These are phyloP conservation scores for Carallia brachiata DNA, from an alignment of 345 rosid genomes.

Conservation along the genomic window DNA sequence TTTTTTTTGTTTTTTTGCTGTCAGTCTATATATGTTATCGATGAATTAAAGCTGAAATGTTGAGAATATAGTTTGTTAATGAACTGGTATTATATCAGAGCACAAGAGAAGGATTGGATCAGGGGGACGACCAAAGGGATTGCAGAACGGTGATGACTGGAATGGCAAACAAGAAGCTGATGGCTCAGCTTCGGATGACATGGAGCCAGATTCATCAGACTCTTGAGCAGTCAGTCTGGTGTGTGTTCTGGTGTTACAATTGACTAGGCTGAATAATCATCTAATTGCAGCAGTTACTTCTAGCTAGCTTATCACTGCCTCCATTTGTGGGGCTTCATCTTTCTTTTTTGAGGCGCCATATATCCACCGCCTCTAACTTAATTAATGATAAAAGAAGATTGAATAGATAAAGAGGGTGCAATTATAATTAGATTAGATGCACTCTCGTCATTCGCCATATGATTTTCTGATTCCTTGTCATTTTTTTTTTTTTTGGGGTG, in stretches of 20 bases:
- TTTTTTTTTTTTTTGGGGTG: too few relatives aligned
- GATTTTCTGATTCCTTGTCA: too few relatives aligned
- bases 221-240: constrained; percentile 21
- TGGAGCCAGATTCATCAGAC: constrained; percentile 46
- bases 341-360: too few relatives aligned
- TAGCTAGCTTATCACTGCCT: constrained; percentile 19
- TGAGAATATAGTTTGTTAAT: not conserved
- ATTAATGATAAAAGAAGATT: too few relatives aligned
- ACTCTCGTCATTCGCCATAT: too few relatives aligned
- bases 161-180: constrained; percentile 40
- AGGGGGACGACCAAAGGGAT: constrained; percentile 36
- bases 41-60: not conserved
- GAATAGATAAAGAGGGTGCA: too few relatives aligned
- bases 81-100: constrained; percentile 36
- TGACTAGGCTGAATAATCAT: constrained; percentile 22
- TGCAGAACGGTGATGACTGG: constrained; percentile 37
- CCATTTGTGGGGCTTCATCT: constrained; percentile 14
- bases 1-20: not conserved
- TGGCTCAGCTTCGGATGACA: constrained; percentile 50
- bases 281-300: constrained; percentile 10
- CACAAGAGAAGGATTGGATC: constrained; percentile 64
- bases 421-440: too few relatives aligned
- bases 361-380: too few relatives aligned
- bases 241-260: not conserved
- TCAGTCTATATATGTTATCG: not conserved